These are phyloP conservation scores for Raphanus sativus DNA, from an alignment of 345 rosid genomes.

Conservation along the genomic window DNA sequence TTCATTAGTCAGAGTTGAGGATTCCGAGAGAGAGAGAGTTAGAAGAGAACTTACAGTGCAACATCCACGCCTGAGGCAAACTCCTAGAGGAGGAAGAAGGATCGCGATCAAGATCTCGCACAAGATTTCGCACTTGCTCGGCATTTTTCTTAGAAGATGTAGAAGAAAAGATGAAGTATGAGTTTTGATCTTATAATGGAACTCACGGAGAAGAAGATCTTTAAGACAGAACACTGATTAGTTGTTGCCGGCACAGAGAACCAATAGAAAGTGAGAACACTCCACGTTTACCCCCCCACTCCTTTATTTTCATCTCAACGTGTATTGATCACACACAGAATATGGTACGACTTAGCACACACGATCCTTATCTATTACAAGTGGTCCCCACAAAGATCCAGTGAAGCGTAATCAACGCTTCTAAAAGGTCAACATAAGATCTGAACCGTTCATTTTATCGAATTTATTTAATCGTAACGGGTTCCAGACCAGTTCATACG, in stretches of 20 bases:
- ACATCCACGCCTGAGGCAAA: slow-evolving; percentile 83
- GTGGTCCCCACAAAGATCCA: background rate
- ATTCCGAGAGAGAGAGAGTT: slow-evolving; percentile 6
- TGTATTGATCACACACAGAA: background rate
- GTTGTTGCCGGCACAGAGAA: slow-evolving; percentile 14
- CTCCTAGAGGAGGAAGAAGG: slow-evolving; percentile 85
- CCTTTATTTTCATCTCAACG: background rate
- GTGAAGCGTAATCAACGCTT: background rate
- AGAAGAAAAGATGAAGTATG: background rate
- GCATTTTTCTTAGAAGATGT: slow-evolving; percentile 44
- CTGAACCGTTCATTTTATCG: slow-evolving; percentile 11
- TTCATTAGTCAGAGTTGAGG: background rate
- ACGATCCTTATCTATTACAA: background rate
- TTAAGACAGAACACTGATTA: background rate
- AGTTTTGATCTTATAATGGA: background rate
- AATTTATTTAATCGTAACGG: slow-evolving; percentile 8
- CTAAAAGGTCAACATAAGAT: background rate
- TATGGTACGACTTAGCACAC: background rate
- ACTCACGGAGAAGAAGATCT: slow-evolving; percentile 4
- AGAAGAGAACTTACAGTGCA: slow-evolving; percentile 59
- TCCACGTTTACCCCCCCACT: slow-evolving; percentile 16
- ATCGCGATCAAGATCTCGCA: slow-evolving; percentile 86
- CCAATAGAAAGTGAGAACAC: slow-evolving; percentile 8
- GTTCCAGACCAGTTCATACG: background rate
- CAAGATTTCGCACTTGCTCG: slow-evolving; percentile 55